phyloP scores from a whole-genome alignment of 441 rosid genomes.

The Dalechampia spathulata region DNA sequence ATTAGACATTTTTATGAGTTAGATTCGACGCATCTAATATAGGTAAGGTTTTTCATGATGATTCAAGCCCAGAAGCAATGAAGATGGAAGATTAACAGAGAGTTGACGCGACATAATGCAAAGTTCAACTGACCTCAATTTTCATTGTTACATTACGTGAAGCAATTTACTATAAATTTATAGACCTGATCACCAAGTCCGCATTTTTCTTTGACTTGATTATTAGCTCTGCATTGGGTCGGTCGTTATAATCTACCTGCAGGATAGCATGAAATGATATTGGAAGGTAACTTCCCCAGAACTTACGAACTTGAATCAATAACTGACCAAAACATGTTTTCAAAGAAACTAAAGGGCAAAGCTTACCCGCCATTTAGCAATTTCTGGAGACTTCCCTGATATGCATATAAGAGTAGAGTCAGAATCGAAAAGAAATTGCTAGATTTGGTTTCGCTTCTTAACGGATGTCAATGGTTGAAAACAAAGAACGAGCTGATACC shows the following conservation, averaged over 20 bases:
- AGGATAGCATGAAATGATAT: background rate
- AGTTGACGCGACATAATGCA: too few relatives aligned
- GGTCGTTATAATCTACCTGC: constrained; percentile 77
- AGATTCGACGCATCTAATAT: too few relatives aligned
- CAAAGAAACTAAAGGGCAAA: background rate
- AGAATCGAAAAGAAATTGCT: background rate
- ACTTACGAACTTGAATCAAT: background rate
- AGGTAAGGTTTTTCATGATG: too few relatives aligned
- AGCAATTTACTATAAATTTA: constrained; percentile 30
- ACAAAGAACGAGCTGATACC: constrained; percentile 29
- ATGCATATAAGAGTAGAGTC: background rate
- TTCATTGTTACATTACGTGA: background rate
- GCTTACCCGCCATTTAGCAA: constrained; percentile 82
- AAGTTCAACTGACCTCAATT: constrained; percentile 1
- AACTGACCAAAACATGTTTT: background rate
- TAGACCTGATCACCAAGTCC: constrained; percentile 65
- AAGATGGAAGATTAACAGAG: too few relatives aligned
- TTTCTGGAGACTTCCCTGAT: constrained; percentile 65
- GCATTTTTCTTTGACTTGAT: constrained; percentile 62
- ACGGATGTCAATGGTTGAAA: background rate
- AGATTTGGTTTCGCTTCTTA: background rate
- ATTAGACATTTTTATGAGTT: too few relatives aligned
- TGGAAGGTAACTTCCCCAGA: background rate
- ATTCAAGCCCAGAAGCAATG: too few relatives aligned
- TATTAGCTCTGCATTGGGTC: constrained; percentile 78